Evolutionary conservation across 1,284 basidiomycete species (phyloP), one percentile per base, ranked within the genome.

Genomic region (Cryptococcus sp.): DNA sequence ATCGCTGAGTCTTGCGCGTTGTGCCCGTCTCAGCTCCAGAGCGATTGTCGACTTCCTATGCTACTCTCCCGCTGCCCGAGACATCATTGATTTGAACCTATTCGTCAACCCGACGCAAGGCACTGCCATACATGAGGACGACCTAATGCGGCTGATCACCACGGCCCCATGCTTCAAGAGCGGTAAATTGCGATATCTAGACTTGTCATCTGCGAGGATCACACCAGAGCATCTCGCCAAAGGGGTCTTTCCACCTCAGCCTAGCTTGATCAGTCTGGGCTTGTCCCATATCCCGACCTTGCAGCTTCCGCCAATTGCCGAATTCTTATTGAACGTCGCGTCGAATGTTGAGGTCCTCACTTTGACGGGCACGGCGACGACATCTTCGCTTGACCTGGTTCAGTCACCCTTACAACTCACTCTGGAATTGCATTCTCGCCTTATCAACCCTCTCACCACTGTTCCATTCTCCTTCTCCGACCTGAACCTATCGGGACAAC

Each of bases 21-120:
- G 94, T 80, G 86, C 87, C 49, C 86, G 87, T 58, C 81, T 98
- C 46, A 89, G 89, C 0, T 87, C 91, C 54, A 84, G 87, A 58
- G 87, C 89, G 51, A 85, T 98, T 67, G 84, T 84, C 50, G 80
- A 86, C 52, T 88, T 98, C 76, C 81, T 96, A 43, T 76, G 90
- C 47, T 79, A 86, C 46, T 86, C 85, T 0, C 86, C 87, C 2
- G 86, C 87, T 3, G 80, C 79, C 10, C 66, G 70, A 15, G 80
- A 82, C 25, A 80, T 97, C 29, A 82, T 81, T 52, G 90, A 98
- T 69, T 82, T 98, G 41, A 91, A 89, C 55, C 83, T 99, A 2
- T 95, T 92, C 68, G 92, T 92, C 47, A 93, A 96, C 68, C 83
- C 83, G 69, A 91, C 92, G 0, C 93, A 91, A 76, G 83, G 86